A percentile compares a stretch with the other conserved stretches of the same genome.
Conservation (phyloP, 805 yeast genomes). For the Torulaspora quercuum region DNA sequence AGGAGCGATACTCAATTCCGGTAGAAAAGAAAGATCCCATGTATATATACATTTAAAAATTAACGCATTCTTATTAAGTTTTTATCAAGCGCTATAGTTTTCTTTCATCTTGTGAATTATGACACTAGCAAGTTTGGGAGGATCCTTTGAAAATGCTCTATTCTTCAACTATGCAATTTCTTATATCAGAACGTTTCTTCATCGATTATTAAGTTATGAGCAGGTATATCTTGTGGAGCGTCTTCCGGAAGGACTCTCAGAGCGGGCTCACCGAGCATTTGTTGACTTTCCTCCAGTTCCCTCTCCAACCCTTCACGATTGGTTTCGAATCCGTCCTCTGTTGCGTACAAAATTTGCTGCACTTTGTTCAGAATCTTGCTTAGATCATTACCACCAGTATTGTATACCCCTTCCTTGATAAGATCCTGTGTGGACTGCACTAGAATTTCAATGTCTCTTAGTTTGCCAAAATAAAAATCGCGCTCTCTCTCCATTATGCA, state of each 20-base stretch:
- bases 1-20: too few species aligned
- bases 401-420: conserved; percentile 42
- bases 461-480: conserved; percentile 83
- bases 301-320: conserved; percentile 33
- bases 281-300: conserved; percentile 3
- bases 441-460: conserved; percentile 82
- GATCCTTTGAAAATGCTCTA: too few species aligned
- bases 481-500: conserved; percentile 77
- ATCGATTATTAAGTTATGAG: conserved; percentile 35
- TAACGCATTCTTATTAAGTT: conserved; percentile 4
- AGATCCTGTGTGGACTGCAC: conserved; percentile 61
- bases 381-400: conserved; percentile 33
- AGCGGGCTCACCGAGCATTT: background rate
- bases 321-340: conserved; percentile 82
- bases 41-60: conserved; percentile 5
- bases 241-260: conserved; percentile 2
- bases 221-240: conserved; percentile 12
- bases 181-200: conserved; percentile 33
- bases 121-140: too few species aligned
- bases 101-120: too few species aligned
- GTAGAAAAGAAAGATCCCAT: too few species aligned
- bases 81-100: conserved; percentile 2
- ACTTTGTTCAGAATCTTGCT: conserved; percentile 54
- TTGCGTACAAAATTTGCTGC: conserved; percentile 71
- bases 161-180: too few species aligned